These are phyloP conservation scores for Cubamyces lactineus DNA, from an alignment of 768 basidiomycete genomes.

Conservation along the genomic window DNA sequence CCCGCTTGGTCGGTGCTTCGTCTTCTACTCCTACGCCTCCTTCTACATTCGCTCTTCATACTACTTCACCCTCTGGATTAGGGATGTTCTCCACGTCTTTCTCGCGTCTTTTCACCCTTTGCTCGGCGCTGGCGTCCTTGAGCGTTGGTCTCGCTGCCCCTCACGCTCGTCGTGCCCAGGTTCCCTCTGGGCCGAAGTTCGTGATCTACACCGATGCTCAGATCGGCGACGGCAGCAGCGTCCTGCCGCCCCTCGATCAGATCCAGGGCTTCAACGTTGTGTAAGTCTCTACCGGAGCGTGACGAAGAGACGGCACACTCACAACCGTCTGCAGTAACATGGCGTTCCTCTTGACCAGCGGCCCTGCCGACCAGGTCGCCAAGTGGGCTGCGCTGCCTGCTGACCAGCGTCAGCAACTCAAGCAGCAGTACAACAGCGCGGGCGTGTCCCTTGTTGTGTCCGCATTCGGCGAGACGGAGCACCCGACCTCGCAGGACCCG, in stretches of 20 bases:
- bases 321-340: constrained; percentile 35
- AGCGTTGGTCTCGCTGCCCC: constrained; percentile 2
- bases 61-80: constrained; percentile 9
- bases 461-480: constrained; percentile 50
- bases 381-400: constrained; percentile 46
- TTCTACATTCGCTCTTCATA: constrained; percentile 4
- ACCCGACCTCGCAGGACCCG: constrained; percentile 48
- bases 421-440: constrained; percentile 52
- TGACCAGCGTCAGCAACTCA: constrained; percentile 42
- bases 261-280: constrained; percentile 20
- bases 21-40: neutral
- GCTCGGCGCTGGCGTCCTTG: constrained; percentile 12
- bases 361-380: constrained; percentile 47
- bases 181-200: constrained; percentile 15
- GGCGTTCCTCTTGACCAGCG: constrained; percentile 45
- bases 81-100: constrained; percentile 17
- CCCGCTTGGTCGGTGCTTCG: constrained; percentile 12
- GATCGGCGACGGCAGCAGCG: neutral
- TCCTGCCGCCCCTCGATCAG: constrained; percentile 9
- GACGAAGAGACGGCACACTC: too few species aligned
- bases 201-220: constrained; percentile 16
- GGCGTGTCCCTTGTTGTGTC: constrained; percentile 63
- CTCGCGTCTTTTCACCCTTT: constrained; percentile 15
- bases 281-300: neutral
- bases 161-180: neutral